Evolutionary conservation across 768 basidiomycete species (phyloP).

Genomic region (Lactifluus rugatus): DNA sequence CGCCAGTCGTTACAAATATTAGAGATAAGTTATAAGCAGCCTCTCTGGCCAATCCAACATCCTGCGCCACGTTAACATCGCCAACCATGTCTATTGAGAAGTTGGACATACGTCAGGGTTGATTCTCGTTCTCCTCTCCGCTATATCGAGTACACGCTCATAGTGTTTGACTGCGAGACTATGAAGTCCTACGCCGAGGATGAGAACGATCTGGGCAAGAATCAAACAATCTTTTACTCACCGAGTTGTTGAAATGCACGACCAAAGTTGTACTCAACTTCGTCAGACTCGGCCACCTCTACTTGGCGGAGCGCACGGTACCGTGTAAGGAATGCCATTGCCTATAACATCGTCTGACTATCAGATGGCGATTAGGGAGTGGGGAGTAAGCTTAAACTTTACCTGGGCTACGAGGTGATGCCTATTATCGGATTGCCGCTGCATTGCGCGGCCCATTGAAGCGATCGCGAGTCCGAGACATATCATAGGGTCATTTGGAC

Average conservation of each 20-base stretch:
- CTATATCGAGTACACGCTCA: constrained; percentile 57
- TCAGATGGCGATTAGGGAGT: not conserved
- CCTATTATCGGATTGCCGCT: constrained; percentile 88
- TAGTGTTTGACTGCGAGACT: constrained; percentile 82
- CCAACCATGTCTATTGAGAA: not conserved
- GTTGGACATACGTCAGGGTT: constrained; percentile 27
- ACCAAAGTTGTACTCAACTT: constrained; percentile 92
- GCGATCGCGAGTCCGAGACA: constrained; percentile 76
- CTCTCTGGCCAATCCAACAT: constrained; percentile 52
- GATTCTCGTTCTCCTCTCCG: constrained; percentile 34
- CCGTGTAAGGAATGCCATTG: constrained; percentile 71
- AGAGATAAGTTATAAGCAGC: constrained; percentile 83
- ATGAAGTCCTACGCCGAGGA: constrained; percentile 47
- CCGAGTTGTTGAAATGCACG: constrained; percentile 90
- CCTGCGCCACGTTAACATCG: constrained; percentile 26
- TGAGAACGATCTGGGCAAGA: not conserved
- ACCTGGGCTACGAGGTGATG: constrained; percentile 81
- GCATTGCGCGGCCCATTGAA: constrained; percentile 85
- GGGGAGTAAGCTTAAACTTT: not conserved
- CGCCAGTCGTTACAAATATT: constrained; percentile 74
- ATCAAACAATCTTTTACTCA: constrained; percentile 26
- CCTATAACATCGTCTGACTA: constrained; percentile 33
- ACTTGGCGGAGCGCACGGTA: constrained; percentile 60
- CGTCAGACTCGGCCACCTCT: constrained; percentile 39
- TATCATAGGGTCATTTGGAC: constrained; percentile 74